Conservation (phyloP, 2,329 filamentous ascomycete species). For the Trichoderma cornu-damae region DNA sequence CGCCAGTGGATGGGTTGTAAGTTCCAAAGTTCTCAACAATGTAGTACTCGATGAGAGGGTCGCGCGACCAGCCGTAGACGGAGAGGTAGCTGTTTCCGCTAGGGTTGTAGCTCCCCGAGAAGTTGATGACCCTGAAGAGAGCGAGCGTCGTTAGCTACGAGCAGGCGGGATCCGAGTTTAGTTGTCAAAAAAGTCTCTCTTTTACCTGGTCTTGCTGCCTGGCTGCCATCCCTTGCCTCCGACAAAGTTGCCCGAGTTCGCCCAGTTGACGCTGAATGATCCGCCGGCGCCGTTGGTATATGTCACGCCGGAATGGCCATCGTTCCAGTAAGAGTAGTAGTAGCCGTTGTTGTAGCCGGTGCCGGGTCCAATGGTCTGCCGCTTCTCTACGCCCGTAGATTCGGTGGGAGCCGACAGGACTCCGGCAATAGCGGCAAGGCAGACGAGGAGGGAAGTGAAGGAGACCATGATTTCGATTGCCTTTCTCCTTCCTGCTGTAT, state of each 20-base stretch:
- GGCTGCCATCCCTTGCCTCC: slow-evolving; percentile 15
- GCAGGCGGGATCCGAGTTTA: too few relatives aligned
- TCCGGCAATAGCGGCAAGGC: slow-evolving; percentile 1
- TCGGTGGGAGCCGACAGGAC: slow-evolving; percentile 10
- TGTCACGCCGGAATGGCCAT: slow-evolving; percentile 3
- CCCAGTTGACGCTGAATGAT: slow-evolving; percentile 11
- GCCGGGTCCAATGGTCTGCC: slow-evolving; percentile 2
- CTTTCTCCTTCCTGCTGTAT: not conserved
- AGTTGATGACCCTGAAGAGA: slow-evolving; percentile 2
- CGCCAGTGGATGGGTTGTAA: slow-evolving; percentile 12
- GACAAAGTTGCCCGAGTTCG: slow-evolving; percentile 13
- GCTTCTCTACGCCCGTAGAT: not conserved
- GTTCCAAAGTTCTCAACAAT: slow-evolving; percentile 15
- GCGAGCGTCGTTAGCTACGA: not conserved
- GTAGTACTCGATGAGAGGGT: slow-evolving; percentile 17
- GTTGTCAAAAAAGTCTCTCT: not conserved
- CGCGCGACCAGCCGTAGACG: slow-evolving; percentile 8
- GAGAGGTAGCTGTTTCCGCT: slow-evolving; percentile 16
- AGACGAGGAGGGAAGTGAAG: slow-evolving; percentile 5
- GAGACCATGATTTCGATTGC: not conserved
- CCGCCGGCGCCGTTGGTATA: slow-evolving; percentile 10
- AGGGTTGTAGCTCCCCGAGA: slow-evolving; percentile 10
- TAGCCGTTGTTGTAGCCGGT: slow-evolving; percentile 8
- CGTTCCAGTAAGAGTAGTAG: slow-evolving; percentile 13
- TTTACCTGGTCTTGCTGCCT: slow-evolving; percentile 5